These are phyloP conservation scores for Cryptosporidium tyzzeri DNA, from an alignment of 169 alveolate genomes.

Conservation along the genomic window DNA sequence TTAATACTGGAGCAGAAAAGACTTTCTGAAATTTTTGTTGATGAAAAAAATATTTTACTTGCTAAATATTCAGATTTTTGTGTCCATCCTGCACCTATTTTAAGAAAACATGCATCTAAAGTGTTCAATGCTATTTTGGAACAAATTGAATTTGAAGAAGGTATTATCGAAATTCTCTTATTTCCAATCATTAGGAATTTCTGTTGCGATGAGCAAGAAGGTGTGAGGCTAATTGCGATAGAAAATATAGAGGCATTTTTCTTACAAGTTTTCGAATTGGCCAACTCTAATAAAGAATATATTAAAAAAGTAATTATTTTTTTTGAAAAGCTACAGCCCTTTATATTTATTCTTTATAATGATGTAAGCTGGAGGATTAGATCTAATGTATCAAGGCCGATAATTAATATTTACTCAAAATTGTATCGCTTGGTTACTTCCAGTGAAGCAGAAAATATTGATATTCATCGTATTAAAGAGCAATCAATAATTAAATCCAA, in stretches of 20 bases:
- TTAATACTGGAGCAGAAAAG: constrained; percentile 36
- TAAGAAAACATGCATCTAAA: constrained; percentile 66
- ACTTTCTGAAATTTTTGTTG: constrained; percentile 22
- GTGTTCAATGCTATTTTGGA: constrained; percentile 39
- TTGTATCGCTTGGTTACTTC: neutral
- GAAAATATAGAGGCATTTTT: constrained; percentile 36
- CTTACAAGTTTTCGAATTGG: constrained; percentile 7
- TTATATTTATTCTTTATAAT: constrained; percentile 18
- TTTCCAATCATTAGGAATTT: constrained; percentile 52
- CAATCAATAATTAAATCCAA: neutral
- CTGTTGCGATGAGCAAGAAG: constrained; percentile 69
- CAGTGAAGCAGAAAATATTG: constrained; percentile 11
- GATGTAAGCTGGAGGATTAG: constrained; percentile 67
- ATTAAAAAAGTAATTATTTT: constrained; percentile 2
- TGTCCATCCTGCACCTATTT: constrained; percentile 51
- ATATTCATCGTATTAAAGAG: neutral
- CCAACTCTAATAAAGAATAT: neutral
- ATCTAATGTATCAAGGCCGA: constrained; percentile 20
- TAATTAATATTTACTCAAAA: constrained; percentile 21
- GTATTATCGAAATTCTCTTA: constrained; percentile 25
- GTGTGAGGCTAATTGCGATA: constrained; percentile 45
- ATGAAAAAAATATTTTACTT: constrained; percentile 41
- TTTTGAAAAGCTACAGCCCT: constrained; percentile 40
- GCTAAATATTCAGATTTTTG: constrained; percentile 48
- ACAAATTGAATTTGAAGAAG: constrained; percentile 51